These are phyloP conservation scores for Agrocybe pediades DNA, from an alignment of 768 basidiomycete genomes.

Conservation along the genomic window DNA sequence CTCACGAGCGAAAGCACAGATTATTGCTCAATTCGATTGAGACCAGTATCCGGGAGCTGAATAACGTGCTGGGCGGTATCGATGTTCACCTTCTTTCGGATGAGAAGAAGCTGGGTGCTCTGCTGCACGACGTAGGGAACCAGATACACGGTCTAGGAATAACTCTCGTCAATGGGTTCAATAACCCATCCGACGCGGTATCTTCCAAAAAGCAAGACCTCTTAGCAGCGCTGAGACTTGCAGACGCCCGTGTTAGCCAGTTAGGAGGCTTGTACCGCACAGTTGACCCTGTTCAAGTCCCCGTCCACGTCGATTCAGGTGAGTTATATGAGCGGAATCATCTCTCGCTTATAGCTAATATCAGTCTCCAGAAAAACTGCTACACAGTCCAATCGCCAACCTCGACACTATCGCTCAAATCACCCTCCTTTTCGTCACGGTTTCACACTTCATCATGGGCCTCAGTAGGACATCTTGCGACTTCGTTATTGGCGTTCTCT, in stretches of 20 bases:
- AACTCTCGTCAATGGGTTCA: background rate
- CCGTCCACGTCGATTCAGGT: background rate
- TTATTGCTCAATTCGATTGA: background rate
- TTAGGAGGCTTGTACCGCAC: background rate
- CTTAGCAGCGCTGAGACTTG: background rate
- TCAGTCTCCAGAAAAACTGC: background rate
- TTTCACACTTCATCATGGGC: background rate
- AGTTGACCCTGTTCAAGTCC: background rate
- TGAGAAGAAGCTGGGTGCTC: background rate
- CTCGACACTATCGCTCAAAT: slow-evolving; percentile 1
- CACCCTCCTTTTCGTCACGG: background rate
- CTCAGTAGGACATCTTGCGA: background rate
- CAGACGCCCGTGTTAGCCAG: background rate
- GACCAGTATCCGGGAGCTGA: background rate
- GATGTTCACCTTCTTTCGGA: background rate
- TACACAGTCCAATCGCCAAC: background rate
- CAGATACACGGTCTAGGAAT: background rate
- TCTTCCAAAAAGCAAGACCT: background rate
- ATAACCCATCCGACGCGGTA: background rate
- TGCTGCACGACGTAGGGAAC: background rate
- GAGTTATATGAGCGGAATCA: background rate
- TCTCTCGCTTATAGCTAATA: background rate
- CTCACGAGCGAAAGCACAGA: background rate
- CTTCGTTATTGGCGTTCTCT: background rate
- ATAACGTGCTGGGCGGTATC: background rate